phyloP scores from a whole-genome alignment of 2,329 filamentous ascomycete species.

The Diaporthe eres region DNA sequence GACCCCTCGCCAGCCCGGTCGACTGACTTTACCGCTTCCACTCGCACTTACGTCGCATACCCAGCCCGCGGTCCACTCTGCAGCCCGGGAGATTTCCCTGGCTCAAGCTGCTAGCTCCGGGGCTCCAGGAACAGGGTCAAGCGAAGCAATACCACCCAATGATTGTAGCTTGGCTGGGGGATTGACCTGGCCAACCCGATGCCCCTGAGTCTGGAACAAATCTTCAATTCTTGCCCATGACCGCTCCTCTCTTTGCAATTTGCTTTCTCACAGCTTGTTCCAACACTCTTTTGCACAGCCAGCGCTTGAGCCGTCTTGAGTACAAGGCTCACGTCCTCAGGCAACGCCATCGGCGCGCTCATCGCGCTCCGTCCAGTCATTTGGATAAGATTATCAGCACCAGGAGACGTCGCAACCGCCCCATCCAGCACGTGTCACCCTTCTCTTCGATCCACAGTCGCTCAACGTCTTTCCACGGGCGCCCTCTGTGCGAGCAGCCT shows the following conservation, averaged over 20 bases:
- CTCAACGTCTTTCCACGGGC: neutral
- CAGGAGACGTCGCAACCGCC: conserved; percentile 46
- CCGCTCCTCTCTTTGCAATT: conserved; percentile 51
- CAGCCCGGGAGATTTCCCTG: conserved; percentile 30
- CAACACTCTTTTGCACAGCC: conserved; percentile 61
- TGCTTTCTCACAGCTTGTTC: conserved; percentile 63
- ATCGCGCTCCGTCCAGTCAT: conserved; percentile 55
- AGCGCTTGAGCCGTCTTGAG: conserved; percentile 55
- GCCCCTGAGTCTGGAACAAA: conserved; percentile 38
- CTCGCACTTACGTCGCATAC: conserved; percentile 37
- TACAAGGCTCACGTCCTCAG: conserved; percentile 58
- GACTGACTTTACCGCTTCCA: conserved; percentile 35
- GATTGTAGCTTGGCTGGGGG: conserved; percentile 33
- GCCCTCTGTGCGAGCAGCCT: conserved; percentile 32
- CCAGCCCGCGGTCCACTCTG: conserved; percentile 33
- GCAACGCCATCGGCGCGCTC: conserved; percentile 53
- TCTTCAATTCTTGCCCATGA: conserved; percentile 57
- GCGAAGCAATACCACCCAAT: conserved; percentile 30
- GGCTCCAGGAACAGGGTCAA: conserved; percentile 36
- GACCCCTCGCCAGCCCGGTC: conserved; percentile 25
- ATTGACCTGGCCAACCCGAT: conserved; percentile 34
- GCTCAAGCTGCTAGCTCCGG: conserved; percentile 30
- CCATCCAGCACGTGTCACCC: conserved; percentile 42
- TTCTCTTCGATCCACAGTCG: conserved; percentile 30
- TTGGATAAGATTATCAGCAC: conserved; percentile 50